Percentiles rank a stretch among this genome's conserved stretches.
phyloP scores from a whole-genome alignment of 2,329 filamentous ascomycete genomes.

The Aspergillus fumigatiaffinis region DNA sequence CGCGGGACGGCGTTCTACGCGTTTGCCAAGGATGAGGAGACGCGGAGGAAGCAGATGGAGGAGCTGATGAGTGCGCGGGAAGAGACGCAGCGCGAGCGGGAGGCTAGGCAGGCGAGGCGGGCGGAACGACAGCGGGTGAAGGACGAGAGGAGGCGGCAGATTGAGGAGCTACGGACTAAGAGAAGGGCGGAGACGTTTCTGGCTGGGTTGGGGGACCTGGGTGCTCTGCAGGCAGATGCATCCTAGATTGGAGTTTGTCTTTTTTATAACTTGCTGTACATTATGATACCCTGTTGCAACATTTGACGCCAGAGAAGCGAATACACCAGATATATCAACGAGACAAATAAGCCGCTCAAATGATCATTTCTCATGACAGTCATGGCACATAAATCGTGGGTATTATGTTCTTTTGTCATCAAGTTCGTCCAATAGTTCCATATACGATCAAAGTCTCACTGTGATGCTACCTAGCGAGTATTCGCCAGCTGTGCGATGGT shows the following conservation, averaged over 20 bases:
- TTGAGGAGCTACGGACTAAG: slow-evolving; percentile 54
- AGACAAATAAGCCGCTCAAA: background rate
- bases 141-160: slow-evolving; percentile 52
- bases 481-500: slow-evolving; percentile 28
- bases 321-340: background rate
- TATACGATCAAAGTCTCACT: too few relatives aligned
- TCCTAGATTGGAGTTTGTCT: slow-evolving; percentile 1
- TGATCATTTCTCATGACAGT: background rate
- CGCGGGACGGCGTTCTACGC: slow-evolving; percentile 91
- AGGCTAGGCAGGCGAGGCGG: slow-evolving; percentile 54
- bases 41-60: slow-evolving; percentile 69
- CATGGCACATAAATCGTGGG: background rate
- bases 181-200: slow-evolving; percentile 71
- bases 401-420: background rate
- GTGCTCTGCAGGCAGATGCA: slow-evolving; percentile 1
- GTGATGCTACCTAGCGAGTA: background rate
- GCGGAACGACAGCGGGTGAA: slow-evolving; percentile 59
- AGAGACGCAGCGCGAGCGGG: slow-evolving; percentile 63
- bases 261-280: slow-evolving; percentile 1
- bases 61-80: slow-evolving; percentile 62
- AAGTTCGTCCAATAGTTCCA: background rate
- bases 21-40: slow-evolving; percentile 73
- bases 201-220: slow-evolving; percentile 48
- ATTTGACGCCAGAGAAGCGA: background rate
- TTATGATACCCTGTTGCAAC: slow-evolving; percentile 8